These are phyloP conservation scores for Monilinia fructigena DNA, from an alignment of 2,329 filamentous ascomycete genomes.

Conservation along the genomic window DNA sequence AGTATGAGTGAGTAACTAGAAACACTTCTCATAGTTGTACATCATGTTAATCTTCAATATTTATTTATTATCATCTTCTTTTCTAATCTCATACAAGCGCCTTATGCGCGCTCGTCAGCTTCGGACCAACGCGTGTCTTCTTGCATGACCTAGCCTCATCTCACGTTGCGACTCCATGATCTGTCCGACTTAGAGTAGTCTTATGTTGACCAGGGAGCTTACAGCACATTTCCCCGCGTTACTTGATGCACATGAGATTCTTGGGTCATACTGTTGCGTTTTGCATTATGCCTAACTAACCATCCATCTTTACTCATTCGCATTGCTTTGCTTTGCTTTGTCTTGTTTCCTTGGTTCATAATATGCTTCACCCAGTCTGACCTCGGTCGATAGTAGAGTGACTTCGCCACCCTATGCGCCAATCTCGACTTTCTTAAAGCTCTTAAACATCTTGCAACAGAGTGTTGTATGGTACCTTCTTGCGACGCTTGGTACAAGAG, in stretches of 20 bases:
- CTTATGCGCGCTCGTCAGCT: conserved; percentile 20
- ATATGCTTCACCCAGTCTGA: conserved; percentile 20
- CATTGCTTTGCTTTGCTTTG: conserved; percentile 14
- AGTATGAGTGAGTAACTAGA: conserved; percentile 10
- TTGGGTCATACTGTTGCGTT: conserved; percentile 11
- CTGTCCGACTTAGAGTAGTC: conserved; percentile 19
- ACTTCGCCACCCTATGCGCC: conserved; percentile 20
- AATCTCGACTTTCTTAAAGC: conserved; percentile 5
- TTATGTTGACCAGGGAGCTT: conserved; percentile 15
- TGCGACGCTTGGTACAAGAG: conserved; percentile 6
- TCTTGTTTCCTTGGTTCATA: conserved; percentile 5
- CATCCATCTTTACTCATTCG: neutral
- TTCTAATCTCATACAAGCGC: conserved; percentile 16
- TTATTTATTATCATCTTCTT: neutral
- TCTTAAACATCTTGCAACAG: neutral
- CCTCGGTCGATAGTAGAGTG: conserved; percentile 23
- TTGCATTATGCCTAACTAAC: conserved; percentile 18
- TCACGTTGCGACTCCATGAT: conserved; percentile 23
- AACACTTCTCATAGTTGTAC: conserved; percentile 8
- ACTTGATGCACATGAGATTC: conserved; percentile 17
- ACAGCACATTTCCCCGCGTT: conserved; percentile 22
- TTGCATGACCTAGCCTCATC: conserved; percentile 21
- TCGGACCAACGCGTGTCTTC: conserved; percentile 18
- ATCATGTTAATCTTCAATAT: neutral
- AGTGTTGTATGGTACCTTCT: neutral